Base-by-base conservation (phyloP, 805 yeast species). In the Myxozyma lipomycoides region DNA sequence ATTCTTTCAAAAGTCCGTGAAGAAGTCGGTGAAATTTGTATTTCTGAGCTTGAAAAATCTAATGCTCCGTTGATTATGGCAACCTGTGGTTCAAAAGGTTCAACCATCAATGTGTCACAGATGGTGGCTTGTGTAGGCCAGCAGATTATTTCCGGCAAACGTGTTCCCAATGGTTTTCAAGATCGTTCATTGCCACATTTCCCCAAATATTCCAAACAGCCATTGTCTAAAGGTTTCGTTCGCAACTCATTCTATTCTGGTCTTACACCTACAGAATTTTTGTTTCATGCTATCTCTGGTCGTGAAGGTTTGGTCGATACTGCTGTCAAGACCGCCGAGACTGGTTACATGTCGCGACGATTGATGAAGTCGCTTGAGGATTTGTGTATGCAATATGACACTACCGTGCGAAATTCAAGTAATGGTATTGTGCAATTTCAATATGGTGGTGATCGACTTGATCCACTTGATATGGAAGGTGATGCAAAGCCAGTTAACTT, bases 101-200 rank as follows among this genome's bases (percentile, higher is more conserved):
- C 98, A 36, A 89, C 96, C 0, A 78, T 95, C 56, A 93, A 93
- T 69, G 98, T 93, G 26, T 93, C 98, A 12, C 99, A 93, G 74
- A 93, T 93, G 99, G 98, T 93, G 77, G 99, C 99, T 0, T 96
- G 91, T 67, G 98, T 93, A 25, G 98, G 98, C 48, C 99, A 93
- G 73, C 99, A 93, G 71, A 93, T 93, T 74, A 93, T 93, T 61
- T 83, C 96, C 3, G 99, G 99, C 70, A 86, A 88, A 67, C 95
- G 99, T 78, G 98, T 93, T 55, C 98, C 98, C 22, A 96, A 93
- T 76, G 99, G 99, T n/a, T 93, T 93, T 78, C 98, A 93, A 70
- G 98, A 93, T 72, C 82, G 99, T 70, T 88, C 98, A 0, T 73
- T 93, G 61, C 99, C 99, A 10, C 99, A 93, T 72, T 93, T 93